Evolutionary conservation across 202 grass and related monocot species (phyloP), one percentile per base, ranked within the genome.

Genomic region (Brachypodium distachyon): DNA sequence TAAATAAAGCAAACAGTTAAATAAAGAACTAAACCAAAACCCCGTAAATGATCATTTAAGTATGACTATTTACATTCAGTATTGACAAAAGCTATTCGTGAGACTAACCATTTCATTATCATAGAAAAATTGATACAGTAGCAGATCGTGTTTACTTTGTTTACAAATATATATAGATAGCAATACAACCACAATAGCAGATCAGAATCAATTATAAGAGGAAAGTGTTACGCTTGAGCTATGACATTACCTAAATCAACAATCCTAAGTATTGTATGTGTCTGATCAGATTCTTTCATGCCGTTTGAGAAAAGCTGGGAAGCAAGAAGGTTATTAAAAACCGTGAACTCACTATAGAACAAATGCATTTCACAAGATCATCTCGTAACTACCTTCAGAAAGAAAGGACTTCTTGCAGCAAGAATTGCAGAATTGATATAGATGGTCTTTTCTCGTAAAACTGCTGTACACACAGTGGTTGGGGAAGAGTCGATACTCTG

Each of bases 391-490:
- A 95, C 96, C 91, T 95, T 98, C 43, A 81, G 90, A 82, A 99
- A 99, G 78, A 99, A 99, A 78, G 89, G 87, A 80, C 96, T 99
- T 86, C 92, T 92, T n/a, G 87, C 89, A 64, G 96, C 96, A 76
- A 99, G 88, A 90, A 95, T 99, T 1, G 92, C 96, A 0, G 96
- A 95, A 80, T 90, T 99, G 68, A 99, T 95, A 80, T 99, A 87
- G 65, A 96, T 84, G 1, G 79, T 81, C 60, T 87, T 99, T 26
- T 87, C 91, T 85, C 78, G 76, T 33, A 90, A 75, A 77, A 89
- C 61, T 7, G 79, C 52, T 9, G 91, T 80, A 50, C 72, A 57
- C 17, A 67, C 78, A 67, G 81, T 74, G 13, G 50, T 83, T 90
- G 89, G 92, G 48, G 75, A 87, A 58, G 76, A 67, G 46, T 95